phyloP scores from a whole-genome alignment of 2,329 filamentous ascomycete species.

The Epichloe gansuensis region DNA sequence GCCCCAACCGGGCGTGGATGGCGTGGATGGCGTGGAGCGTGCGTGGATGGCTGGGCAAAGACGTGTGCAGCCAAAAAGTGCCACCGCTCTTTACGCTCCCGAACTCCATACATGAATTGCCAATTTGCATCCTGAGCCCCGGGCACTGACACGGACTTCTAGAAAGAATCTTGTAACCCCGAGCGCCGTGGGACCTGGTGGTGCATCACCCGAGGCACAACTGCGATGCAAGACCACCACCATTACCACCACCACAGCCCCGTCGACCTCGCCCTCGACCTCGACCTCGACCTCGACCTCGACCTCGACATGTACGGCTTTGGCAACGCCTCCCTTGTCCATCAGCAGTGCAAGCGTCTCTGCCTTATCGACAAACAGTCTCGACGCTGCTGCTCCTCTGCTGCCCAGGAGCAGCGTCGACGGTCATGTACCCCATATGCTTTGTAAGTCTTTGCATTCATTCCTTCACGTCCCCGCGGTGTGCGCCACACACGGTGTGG shows the following conservation, averaged over 20 bases:
- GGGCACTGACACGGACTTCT: slow-evolving; percentile 14
- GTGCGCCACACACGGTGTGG: too few species aligned
- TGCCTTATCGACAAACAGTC: slow-evolving; percentile 16
- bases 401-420: slow-evolving; percentile 17
- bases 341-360: slow-evolving; percentile 15
- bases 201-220: slow-evolving; percentile 29
- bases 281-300: background rate
- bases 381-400: background rate
- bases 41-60: too few species aligned
- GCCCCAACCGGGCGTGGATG: too few species aligned
- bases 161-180: slow-evolving; percentile 34
- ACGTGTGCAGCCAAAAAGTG: too few species aligned
- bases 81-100: too few species aligned
- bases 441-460: slow-evolving; percentile 29
- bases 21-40: too few species aligned
- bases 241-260: background rate
- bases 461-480: background rate
- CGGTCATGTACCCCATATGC: slow-evolving; percentile 34
- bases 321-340: slow-evolving; percentile 9
- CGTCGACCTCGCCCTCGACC: background rate
- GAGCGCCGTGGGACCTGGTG: slow-evolving; percentile 22
- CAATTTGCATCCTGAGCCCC: background rate
- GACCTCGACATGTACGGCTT: background rate
- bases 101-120: too few species aligned
- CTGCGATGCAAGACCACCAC: slow-evolving; percentile 7